A percentile compares a stretch with the other conserved stretches of the same genome.
These are phyloP conservation scores for Aphanomyces astaci DNA, from an alignment of 352 stramenopile species.

Conservation along the genomic window DNA sequence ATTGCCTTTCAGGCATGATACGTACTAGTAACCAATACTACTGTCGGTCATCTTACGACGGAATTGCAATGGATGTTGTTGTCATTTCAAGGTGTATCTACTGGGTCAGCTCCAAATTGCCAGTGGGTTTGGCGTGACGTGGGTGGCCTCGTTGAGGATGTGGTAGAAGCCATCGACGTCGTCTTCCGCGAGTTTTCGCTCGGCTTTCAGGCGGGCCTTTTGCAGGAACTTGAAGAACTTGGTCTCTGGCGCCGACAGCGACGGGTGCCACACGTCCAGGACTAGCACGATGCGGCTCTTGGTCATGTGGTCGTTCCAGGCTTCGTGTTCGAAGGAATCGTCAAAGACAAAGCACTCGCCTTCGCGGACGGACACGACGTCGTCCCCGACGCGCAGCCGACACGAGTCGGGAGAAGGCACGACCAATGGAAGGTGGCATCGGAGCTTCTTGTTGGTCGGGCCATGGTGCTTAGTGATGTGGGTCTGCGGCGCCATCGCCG, in stretches of 20 bases:
- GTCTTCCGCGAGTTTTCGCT: conserved; percentile 39
- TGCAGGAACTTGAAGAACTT: conserved; percentile 80
- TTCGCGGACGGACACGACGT: conserved; percentile 62
- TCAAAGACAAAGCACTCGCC: conserved; percentile 96
- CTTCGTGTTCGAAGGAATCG: conserved; percentile 98
- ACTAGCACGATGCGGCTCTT: conserved; percentile 87
- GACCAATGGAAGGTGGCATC: conserved; percentile 79
- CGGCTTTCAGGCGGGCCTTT: conserved; percentile 55
- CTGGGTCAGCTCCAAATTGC: conserved; percentile 44
- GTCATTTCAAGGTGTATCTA: no score
- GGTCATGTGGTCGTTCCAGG: conserved; percentile 90
- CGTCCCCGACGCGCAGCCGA: conserved; percentile 59
- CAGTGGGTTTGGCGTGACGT: conserved; percentile 28
- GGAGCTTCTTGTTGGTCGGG: conserved; percentile 89
- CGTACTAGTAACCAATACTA: no score
- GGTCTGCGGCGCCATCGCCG: conserved; percentile 64
- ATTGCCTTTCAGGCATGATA: no score
- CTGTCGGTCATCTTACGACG: no score
- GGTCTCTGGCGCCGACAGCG: conserved; percentile 80
- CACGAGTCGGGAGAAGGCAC: conserved; percentile 47
- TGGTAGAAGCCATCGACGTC: conserved; percentile 58
- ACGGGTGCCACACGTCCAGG: conserved; percentile 94
- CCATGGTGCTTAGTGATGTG: conserved; percentile 79
- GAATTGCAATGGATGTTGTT: no score
- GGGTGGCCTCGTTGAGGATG: conserved; percentile 52